Conservation (phyloP, 129 eudicot species). For the Flaveria brownii region DNA sequence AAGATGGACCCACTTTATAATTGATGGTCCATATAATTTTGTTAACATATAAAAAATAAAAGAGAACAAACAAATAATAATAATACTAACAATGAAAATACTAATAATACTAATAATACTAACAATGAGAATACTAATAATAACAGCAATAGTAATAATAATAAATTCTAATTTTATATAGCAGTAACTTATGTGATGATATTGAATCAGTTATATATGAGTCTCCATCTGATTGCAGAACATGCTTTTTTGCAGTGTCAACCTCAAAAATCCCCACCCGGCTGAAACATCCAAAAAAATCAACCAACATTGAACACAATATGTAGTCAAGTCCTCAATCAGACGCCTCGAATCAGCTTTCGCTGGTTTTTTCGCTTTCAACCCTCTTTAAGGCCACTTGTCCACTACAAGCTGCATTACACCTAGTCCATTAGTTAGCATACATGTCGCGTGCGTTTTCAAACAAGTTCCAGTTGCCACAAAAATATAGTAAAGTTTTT, state of each 20-base stretch:
- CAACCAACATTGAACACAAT: neutral
- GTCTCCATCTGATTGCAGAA: conserved; percentile 1
- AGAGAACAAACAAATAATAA: neutral
- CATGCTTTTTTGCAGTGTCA: neutral
- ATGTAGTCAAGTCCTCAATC: neutral
- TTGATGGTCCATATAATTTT: conserved; percentile 18
- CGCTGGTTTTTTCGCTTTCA: neutral
- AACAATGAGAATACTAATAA: too few species aligned
- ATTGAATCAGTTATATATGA: neutral
- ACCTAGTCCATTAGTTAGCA: neutral
- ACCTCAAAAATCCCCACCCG: neutral
- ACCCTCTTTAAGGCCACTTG: neutral
- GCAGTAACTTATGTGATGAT: neutral
- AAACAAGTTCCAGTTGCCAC: too few species aligned
- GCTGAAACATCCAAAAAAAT: neutral
- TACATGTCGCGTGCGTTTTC: too few species aligned
- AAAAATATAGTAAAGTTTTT: too few species aligned
- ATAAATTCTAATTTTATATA: neutral
- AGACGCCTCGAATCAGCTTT: neutral
- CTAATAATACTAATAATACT: neutral
- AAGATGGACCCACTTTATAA: conserved; percentile 17
- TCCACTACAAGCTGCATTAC: too few species aligned
- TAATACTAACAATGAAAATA: too few species aligned
- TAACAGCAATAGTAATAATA: too few species aligned
- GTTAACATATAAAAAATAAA: neutral